A percentile compares a stretch with the other conserved stretches of the same genome.
Evolutionary conservation across 2,329 filamentous ascomycete species (phyloP).

Genomic region (Claviceps monticola): DNA sequence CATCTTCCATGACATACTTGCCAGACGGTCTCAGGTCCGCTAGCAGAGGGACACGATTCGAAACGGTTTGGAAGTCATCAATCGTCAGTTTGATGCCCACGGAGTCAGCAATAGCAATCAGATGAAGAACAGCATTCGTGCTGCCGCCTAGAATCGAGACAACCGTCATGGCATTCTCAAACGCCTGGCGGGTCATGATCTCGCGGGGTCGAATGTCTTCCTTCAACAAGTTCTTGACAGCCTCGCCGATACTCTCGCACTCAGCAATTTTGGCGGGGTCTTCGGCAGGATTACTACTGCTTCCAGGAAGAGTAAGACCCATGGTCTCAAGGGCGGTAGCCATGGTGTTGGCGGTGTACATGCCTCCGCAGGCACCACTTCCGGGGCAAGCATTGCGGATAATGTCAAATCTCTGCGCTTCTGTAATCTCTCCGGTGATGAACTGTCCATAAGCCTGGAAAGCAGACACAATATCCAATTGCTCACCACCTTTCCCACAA

Average conservation of each 20-base stretch:
- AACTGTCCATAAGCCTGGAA: constrained; percentile 98
- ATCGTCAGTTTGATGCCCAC: constrained; percentile 72
- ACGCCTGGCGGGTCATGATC: constrained; percentile 66
- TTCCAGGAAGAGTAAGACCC: constrained; percentile 74
- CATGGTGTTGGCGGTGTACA: constrained; percentile 95
- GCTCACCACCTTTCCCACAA: constrained; percentile 60
- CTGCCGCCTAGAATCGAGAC: constrained; percentile 74
- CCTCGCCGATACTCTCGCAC: constrained; percentile 56
- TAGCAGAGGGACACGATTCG: constrained; percentile 64
- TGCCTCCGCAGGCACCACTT: constrained; percentile 60
- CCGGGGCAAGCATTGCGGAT: constrained; percentile 70
- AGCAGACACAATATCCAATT: constrained; percentile 89
- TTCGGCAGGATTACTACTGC: constrained; percentile 67
- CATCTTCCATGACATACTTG: constrained; percentile 73
- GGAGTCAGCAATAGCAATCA: constrained; percentile 72
- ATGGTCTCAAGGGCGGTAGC: constrained; percentile 82
- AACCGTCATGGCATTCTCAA: constrained; percentile 75
- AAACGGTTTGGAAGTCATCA: constrained; percentile 75
- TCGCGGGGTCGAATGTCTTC: constrained; percentile 67
- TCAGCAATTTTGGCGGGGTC: constrained; percentile 57
- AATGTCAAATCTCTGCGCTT: constrained; percentile 86
- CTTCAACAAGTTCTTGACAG: constrained; percentile 59
- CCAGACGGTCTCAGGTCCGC: constrained; percentile 77
- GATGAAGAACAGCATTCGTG: constrained; percentile 73
- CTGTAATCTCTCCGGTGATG: constrained; percentile 78